Base-by-base conservation (phyloP, 2,329 filamentous ascomycete genomes). In the Fusarium vanettenii region DNA sequence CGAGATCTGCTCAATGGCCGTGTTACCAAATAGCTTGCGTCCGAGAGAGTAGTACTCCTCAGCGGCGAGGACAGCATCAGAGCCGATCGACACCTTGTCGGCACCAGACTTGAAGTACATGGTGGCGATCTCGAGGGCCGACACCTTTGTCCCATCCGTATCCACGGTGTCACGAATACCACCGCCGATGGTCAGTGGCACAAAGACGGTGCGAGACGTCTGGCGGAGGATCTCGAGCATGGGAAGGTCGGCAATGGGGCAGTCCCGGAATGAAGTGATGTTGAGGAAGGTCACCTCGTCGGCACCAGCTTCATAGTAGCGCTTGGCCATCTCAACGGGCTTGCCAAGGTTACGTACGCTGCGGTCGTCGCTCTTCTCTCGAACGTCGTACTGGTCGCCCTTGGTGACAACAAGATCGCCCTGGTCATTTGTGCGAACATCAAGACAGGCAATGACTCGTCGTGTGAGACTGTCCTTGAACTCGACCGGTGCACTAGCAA, bases 231-330 rank as follows among this genome's bases (percentile, higher is more conserved):
- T 92, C 85, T 99, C 96, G 61, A 99, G 91, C 97, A 99, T 99
- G 9, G 97, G 97, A 5, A 95, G 87, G 85, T 99, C 97, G 75
- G 92, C 94, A 14, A 98, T 85, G 9, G 97, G 97, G 75, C 95
- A 97, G 86, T 98, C 97, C 72, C 97, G 92, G 89, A 99, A 99
- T 22, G 93, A 97, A 2, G 96, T 99, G 81, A 99, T 99, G 88
- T 99, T 99, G 76, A 99, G 89, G 84, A 99, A 99, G 1, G 96
- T 98, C 66, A 99, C 90, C 85, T 99, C 97, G 84, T 99, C 97
- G 14, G 97, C 95, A 69, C 97, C 97, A 85, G 98, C 95, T 80
- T 97, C 93, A 87, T 98, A 99, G 87, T 99, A 99, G 79, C 91
- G 92, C 84, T 91, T 91, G 10, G 97, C 97, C 90, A 99, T 94